Base-by-base conservation (phyloP, 2,329 filamentous ascomycete species). In the Harringtonia lauricola region DNA sequence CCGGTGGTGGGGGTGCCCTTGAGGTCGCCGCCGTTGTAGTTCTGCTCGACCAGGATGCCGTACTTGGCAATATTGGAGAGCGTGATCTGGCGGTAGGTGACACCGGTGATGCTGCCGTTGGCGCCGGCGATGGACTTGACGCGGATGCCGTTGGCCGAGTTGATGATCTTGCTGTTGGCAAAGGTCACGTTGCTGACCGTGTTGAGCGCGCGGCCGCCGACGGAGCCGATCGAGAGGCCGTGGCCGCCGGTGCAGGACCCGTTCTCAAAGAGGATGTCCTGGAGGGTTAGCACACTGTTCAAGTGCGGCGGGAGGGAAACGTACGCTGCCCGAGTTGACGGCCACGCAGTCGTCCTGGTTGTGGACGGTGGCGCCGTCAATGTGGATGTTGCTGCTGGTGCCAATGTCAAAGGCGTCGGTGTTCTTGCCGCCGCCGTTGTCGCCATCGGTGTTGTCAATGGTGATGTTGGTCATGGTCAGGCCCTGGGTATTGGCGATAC, bases 331-430 rank as follows among this genome's bases (percentile, higher is more conserved):
- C 19, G 48, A 51, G 43, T 67, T 79, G 48, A 74, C 55, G 22
- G 75, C 74, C 8, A 79, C 62, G 51, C 75, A 79, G 54, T 79
- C 75, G 46, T 79, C 75, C 59, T 79, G 75, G 63, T 79, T 79
- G 55, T 73, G 67, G 43, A 79, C 64, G 29, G 62, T 65, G 34
- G 72, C 71, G 31, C 67, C 68, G 17, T 62, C 63, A 48, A 79
- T 77, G 46, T 62, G 66, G 21, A 79, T 63, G 34, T 64, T 64
- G 19, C 54, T 62, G 30, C 66, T 73, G 30, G 56, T 61, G 40
- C 71, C 69, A 39, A 79, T 65, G 45, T 79, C 73, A 51, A 79
- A 79, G 1, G 66, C 75, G 52, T 79, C 75, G 1, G 74, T 79
- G 64, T 79, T 79, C 52, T 71, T 59, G 2, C 66, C 75, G 51